Percentiles rank a stretch among this genome's conserved stretches.
Conservation (phyloP, 768 basidiomycete species). For the Rhodotorula sphaerocarpa region DNA sequence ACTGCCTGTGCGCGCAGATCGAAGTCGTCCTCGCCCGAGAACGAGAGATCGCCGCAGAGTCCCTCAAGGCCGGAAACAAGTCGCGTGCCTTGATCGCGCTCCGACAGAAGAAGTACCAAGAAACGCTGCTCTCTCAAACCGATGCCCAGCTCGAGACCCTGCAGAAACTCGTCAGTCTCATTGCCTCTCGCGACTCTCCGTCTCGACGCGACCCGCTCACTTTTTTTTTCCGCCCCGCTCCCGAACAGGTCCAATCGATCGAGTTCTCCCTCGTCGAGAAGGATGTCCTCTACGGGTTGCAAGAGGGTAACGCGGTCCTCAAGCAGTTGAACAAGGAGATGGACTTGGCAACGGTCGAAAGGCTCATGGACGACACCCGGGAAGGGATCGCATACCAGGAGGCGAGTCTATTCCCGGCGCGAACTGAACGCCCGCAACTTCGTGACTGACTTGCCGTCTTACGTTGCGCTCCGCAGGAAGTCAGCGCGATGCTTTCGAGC, state of each 20-base stretch:
- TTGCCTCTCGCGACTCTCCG: not conserved
- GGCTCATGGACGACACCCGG: conserved; percentile 78
- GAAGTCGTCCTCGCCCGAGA: conserved; percentile 79
- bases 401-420: not conserved
- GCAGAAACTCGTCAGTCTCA: conserved; percentile 68
- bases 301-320: conserved; percentile 86
- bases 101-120: conserved; percentile 86
- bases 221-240: no score
- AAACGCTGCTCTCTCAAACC: conserved; percentile 74
- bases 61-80: conserved; percentile 72
- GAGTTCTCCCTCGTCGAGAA: conserved; percentile 92
- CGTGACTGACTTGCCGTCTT: not conserved
- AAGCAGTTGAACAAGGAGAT: conserved; percentile 91
- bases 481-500: conserved; percentile 74
- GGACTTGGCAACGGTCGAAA: conserved; percentile 86
- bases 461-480: conserved; percentile 57
- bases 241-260: conserved; percentile 88
- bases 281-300: conserved; percentile 81
- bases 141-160: conserved; percentile 80
- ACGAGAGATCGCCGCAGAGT: conserved; percentile 74
- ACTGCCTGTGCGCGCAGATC: conserved; percentile 51
- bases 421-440: no score
- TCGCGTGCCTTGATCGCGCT: conserved; percentile 79
- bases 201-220: no score
- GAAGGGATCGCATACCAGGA: conserved; percentile 87